Evolutionary conservation across 2,329 filamentous ascomycete genomes (phyloP).

Genomic region (Aspergillus glaucus): DNA sequence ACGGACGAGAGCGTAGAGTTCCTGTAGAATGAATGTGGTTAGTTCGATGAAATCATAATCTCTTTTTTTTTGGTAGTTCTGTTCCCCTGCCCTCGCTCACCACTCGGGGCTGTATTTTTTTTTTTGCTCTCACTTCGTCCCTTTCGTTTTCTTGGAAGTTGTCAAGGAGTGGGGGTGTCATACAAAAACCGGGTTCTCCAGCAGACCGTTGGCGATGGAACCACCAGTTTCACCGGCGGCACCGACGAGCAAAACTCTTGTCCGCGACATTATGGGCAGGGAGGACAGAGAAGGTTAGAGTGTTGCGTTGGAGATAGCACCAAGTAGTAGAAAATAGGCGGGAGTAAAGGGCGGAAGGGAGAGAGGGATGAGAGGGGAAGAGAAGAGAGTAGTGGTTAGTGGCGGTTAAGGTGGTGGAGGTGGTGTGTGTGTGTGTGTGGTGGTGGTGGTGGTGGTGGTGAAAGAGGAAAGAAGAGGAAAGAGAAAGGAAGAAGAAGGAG

Average conservation of each 20-base stretch:
- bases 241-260: slow-evolving; percentile 33
- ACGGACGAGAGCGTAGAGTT: slow-evolving; percentile 45
- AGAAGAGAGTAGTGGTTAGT: neutral
- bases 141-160: too few species aligned
- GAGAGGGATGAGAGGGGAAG: slow-evolving; percentile 6
- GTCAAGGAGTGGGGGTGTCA: neutral
- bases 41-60: neutral
- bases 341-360: slow-evolving; percentile 1
- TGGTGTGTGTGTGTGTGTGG: too few species aligned
- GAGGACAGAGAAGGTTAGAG: neutral
- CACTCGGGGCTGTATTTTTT: too few species aligned
- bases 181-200: slow-evolving; percentile 23
- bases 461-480: slow-evolving; percentile 10
- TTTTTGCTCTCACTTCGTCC: too few species aligned
- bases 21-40: slow-evolving; percentile 25
- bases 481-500: slow-evolving; percentile 29
- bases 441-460: too few species aligned
- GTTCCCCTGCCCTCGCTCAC: too few species aligned
- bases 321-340: slow-evolving; percentile 6
- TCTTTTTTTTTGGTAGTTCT: too few species aligned
- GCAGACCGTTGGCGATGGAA: slow-evolving; percentile 33
- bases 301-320: slow-evolving; percentile 2
- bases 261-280: slow-evolving; percentile 26
- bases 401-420: too few species aligned
- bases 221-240: slow-evolving; percentile 36